Percentiles rank a stretch among this genome's conserved stretches.
Conservation (phyloP, 441 rosid species). For the Iberis amara region DNA sequence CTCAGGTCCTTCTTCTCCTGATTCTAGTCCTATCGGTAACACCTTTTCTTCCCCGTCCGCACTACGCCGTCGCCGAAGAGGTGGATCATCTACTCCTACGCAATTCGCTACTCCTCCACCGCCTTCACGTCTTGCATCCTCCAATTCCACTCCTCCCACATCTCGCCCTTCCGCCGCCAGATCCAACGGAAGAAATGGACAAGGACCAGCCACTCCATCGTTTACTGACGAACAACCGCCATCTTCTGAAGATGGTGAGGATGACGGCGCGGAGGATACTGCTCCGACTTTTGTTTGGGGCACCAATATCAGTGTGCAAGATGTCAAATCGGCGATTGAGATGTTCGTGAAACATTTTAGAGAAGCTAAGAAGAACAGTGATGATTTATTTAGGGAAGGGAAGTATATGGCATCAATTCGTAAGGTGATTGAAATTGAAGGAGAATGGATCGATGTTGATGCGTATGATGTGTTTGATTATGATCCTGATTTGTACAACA, state of each 20-base stretch:
- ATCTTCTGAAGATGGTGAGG: slow-evolving; percentile 69
- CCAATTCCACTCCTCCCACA: slow-evolving; percentile 43
- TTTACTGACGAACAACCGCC: slow-evolving; percentile 40
- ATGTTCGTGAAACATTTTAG: slow-evolving; percentile 82
- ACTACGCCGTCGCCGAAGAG: slow-evolving; percentile 23
- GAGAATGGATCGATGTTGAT: slow-evolving; percentile 88
- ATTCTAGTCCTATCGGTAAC: slow-evolving; percentile 72
- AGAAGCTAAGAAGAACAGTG: slow-evolving; percentile 39
- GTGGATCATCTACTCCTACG: slow-evolving; percentile 25
- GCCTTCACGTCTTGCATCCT: slow-evolving; percentile 42
- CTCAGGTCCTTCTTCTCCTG: slow-evolving; percentile 74
- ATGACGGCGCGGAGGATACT: slow-evolving; percentile 53
- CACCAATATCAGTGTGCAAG: slow-evolving; percentile 85
- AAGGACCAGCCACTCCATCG: slow-evolving; percentile 34
- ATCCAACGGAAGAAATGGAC: slow-evolving; percentile 23
- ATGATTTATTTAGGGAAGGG: slow-evolving; percentile 60
- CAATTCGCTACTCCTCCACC: slow-evolving; percentile 44
- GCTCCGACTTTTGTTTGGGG: slow-evolving; percentile 93
- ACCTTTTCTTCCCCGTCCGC: slow-evolving; percentile 58
- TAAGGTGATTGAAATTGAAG: slow-evolving; percentile 72
- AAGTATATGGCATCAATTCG: slow-evolving; percentile 74
- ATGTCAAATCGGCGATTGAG: slow-evolving; percentile 76
- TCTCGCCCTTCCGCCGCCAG: slow-evolving; percentile 43
- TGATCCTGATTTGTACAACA: slow-evolving; percentile 71
- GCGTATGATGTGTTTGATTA: slow-evolving; percentile 76